Conservation (phyloP, 257 asterid species). For the Solanum sejunctum region DNA sequence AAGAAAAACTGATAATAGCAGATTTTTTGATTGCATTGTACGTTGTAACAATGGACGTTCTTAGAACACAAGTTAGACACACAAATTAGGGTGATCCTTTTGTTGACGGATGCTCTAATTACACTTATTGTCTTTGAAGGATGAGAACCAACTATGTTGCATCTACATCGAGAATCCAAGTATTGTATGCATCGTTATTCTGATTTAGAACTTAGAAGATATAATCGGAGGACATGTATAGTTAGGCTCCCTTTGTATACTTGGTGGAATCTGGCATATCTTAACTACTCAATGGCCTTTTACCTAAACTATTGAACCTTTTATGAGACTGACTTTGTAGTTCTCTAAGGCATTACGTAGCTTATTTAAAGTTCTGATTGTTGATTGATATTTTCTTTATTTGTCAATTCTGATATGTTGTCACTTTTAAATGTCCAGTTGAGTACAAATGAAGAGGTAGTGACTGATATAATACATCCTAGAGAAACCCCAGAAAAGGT, state of each 20-base stretch:
- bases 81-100: not conserved
- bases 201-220: not conserved
- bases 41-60: not conserved
- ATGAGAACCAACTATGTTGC: not conserved
- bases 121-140: not conserved
- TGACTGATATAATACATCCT: not conserved
- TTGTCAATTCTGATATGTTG: not conserved
- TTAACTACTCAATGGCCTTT: not conserved
- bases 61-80: not conserved
- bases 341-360: not conserved
- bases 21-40: not conserved
- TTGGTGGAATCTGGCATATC: not conserved
- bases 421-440: slow-evolving; percentile 9
- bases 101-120: not conserved
- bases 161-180: not conserved
- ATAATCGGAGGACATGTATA: not conserved
- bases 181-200: not conserved
- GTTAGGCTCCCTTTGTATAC: not conserved
- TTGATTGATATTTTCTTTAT: not conserved
- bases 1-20: not conserved
- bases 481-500: slow-evolving; percentile 10
- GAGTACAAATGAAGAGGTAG: slow-evolving; percentile 10
- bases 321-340: not conserved
- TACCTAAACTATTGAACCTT: not conserved
- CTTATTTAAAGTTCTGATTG: not conserved